Percentiles rank a stretch among this genome's conserved stretches.
Conservation (phyloP, 306 rosid genomes). For the Rosa chinensis region DNA sequence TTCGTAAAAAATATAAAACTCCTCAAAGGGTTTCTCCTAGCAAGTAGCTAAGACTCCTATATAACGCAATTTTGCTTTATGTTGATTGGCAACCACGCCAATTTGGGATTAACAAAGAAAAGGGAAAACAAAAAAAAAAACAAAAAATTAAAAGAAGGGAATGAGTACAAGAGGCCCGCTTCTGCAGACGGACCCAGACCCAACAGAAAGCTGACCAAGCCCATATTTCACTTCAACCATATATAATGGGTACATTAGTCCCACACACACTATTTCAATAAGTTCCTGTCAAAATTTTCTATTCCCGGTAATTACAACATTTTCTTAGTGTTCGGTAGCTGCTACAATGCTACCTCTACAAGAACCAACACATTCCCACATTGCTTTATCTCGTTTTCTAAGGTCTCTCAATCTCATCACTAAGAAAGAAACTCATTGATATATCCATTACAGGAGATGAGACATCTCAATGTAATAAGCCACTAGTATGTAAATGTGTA, state of each 20-base stretch:
- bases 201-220: neutral
- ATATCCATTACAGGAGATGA: neutral
- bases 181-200: neutral
- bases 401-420: neutral
- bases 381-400: slow-evolving; percentile 9
- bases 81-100: too few relatives aligned
- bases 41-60: too few relatives aligned
- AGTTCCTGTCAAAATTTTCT: slow-evolving; percentile 6
- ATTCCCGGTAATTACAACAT: slow-evolving; percentile 17
- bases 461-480: neutral
- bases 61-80: too few relatives aligned
- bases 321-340: neutral
- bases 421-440: neutral
- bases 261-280: neutral
- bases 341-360: slow-evolving; percentile 5
- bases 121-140: too few relatives aligned
- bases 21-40: too few relatives aligned
- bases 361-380: slow-evolving; percentile 11
- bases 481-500: neutral
- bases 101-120: too few relatives aligned
- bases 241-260: neutral
- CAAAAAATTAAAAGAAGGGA: too few relatives aligned
- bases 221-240: neutral
- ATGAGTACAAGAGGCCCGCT: neutral
- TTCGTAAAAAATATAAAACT: too few relatives aligned